phyloP scores from a whole-genome alignment of 805 yeast genomes.

The Candida awuae region DNA sequence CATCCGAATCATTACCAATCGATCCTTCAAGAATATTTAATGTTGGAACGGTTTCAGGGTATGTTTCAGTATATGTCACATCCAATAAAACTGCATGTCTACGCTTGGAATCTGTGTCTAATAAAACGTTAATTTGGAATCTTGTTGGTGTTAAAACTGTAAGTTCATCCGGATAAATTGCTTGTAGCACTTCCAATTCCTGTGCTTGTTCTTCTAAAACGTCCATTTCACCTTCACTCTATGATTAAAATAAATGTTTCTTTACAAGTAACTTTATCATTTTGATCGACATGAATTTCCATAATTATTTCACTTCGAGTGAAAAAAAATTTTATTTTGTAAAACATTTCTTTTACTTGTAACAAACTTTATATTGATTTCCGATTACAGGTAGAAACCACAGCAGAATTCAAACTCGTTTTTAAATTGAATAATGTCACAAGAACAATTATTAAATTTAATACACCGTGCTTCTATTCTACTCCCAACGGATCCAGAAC shows the following conservation, averaged over 20 bases:
- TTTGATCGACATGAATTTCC: constrained; percentile 10
- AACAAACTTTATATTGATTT: too few relatives aligned
- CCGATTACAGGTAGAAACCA: too few relatives aligned
- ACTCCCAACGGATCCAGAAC: constrained; percentile 39
- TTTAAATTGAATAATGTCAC: too few relatives aligned
- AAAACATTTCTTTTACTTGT: too few relatives aligned
- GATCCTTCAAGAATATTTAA: constrained; percentile 29
- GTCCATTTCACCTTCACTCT: too few relatives aligned
- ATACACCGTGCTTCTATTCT: constrained; percentile 35
- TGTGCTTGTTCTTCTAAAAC: constrained; percentile 74
- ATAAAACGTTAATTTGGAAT: constrained; percentile 49
- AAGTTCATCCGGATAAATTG: constrained; percentile 91
- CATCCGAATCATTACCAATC: constrained; percentile 27
- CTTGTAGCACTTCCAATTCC: constrained; percentile 81
- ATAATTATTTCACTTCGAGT: too few relatives aligned
- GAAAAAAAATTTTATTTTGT: too few relatives aligned
- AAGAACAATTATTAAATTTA: constrained; percentile 10
- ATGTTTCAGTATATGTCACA: constrained; percentile 67
- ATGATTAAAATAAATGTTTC: too few relatives aligned
- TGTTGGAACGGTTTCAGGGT: constrained; percentile 75
- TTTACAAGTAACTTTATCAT: neutral
- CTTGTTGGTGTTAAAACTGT: constrained; percentile 33
- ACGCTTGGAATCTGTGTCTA: constrained; percentile 62
- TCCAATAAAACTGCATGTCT: constrained; percentile 47
- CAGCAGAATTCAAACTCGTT: too few relatives aligned